Evolutionary conservation across 2,329 filamentous ascomycete genomes (phyloP).

Genomic region (Paracoccidioides brasiliensis): DNA sequence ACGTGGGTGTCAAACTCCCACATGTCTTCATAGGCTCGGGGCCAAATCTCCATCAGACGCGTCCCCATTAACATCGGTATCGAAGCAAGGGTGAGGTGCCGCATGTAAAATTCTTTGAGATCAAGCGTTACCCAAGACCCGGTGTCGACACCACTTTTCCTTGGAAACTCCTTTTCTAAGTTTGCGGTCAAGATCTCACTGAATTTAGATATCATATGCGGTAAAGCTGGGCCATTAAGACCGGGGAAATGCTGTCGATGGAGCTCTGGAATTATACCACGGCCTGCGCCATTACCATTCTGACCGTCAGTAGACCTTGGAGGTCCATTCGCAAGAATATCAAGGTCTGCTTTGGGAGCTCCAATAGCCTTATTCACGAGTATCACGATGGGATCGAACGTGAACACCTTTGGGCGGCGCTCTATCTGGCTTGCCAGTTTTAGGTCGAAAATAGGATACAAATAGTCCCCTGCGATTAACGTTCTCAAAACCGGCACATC

Average conservation of each 20-base stretch:
- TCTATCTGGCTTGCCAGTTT: constrained; percentile 13
- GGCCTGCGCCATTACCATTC: constrained; percentile 6
- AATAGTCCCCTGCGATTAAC: constrained; percentile 10
- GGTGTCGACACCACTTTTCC: background rate
- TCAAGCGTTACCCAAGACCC: constrained; percentile 12
- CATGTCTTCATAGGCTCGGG: constrained; percentile 10
- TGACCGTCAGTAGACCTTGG: constrained; percentile 2
- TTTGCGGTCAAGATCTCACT: constrained; percentile 9
- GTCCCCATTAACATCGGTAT: constrained; percentile 13
- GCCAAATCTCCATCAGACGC: constrained; percentile 13
- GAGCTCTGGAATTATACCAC: constrained; percentile 9
- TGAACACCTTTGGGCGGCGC: constrained; percentile 12
- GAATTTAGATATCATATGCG: constrained; percentile 10
- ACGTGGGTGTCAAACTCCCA: constrained; percentile 14
- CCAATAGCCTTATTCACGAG: constrained; percentile 10
- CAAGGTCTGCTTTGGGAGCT: constrained; percentile 10
- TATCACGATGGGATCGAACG: constrained; percentile 12
- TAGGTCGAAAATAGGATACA: constrained; percentile 13
- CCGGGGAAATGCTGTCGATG: constrained; percentile 7
- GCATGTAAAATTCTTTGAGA: constrained; percentile 11
- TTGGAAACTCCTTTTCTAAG: constrained; percentile 12
- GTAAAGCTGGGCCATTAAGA: constrained; percentile 7
- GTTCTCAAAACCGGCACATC: constrained; percentile 2
- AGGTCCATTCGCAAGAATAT: constrained; percentile 10
- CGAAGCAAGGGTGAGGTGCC: constrained; percentile 10